Evolutionary conservation across 257 asterid genomes (phyloP), one percentile per base, ranked within the genome.

Genomic region (Knoxia roxburghii): DNA sequence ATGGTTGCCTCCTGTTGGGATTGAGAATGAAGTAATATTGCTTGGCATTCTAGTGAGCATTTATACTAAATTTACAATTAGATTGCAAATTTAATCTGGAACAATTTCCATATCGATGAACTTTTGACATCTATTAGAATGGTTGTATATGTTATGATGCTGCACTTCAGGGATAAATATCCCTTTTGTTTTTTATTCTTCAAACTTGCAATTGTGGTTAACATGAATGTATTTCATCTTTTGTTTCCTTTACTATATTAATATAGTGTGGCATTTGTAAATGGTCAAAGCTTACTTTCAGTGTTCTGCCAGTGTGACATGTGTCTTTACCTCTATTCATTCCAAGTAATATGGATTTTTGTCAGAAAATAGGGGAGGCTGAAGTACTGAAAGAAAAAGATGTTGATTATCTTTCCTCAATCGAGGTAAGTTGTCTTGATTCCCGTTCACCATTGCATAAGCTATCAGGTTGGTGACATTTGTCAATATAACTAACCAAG

Each of bases 331-430:
- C 15, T 39, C 24, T 33, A 14, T 46, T 65, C 17, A 37, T 61
- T 54, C 41, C 65, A 39, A 52, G 49, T 35, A 29, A 26, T 32
- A 50, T 49, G 63, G 54, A n/a, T 18, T 37, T 58, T 40, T 64
- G 17, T 70, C 86, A 93, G 99, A 93, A 93, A 93, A 88, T 93
- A 60, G 95, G 87, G 76, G 95, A 86, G 76, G 87, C 95, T 33
- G 97, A 88, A 78, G 79, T 50, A 29, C 82, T 66, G 32, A 90
- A 86, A 73, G 99, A 85, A 64, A 90, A 90, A 71, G 96, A 93
- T 76, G 84, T 90, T n/a, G 97, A 93, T 85, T 93, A 86, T 85
- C 94, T 93, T 76, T 93, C 99, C 65, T 93, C 99, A 6, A 84
- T 93, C 69, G 99, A 93, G 89, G 99, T 93, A 76, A 71, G 69